phyloP scores from a whole-genome alignment of 495 filamentous ascomycete species.

The Rusavskia elegans region DNA sequence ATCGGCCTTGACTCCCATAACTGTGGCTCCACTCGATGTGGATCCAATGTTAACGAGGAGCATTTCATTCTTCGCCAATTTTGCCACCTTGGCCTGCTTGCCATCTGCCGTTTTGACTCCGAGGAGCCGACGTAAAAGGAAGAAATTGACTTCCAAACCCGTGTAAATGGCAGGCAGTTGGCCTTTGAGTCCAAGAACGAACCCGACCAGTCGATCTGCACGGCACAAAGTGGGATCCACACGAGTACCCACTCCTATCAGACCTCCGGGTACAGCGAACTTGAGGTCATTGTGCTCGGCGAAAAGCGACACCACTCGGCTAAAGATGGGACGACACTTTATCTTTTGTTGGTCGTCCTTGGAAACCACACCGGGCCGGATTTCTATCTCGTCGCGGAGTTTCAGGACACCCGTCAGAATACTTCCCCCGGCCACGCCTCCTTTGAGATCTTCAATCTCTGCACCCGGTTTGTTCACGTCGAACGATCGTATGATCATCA shows the following conservation, averaged over 20 bases:
- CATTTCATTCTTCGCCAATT: slow-evolving; percentile 93
- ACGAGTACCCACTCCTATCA: slow-evolving; percentile 92
- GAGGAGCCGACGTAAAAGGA: slow-evolving; percentile 79
- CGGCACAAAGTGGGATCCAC: slow-evolving; percentile 95
- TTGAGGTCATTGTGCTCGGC: slow-evolving; percentile 96
- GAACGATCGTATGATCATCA: slow-evolving; percentile 98
- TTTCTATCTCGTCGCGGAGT: slow-evolving; percentile 94
- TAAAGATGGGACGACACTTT: slow-evolving; percentile 93
- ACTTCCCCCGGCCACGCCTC: slow-evolving; percentile 92
- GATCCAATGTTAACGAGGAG: slow-evolving; percentile 99
- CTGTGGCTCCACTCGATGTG: slow-evolving; percentile 84
- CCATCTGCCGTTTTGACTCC: slow-evolving; percentile 97
- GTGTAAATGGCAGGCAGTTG: slow-evolving; percentile 86
- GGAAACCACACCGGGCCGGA: slow-evolving; percentile 86
- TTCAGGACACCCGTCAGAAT: slow-evolving; percentile 93
- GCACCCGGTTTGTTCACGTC: slow-evolving; percentile 99
- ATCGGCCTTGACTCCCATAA: slow-evolving; percentile 91
- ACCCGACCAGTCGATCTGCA: slow-evolving; percentile 96
- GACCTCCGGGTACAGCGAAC: slow-evolving; percentile 89
- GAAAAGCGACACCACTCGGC: slow-evolving; percentile 82
- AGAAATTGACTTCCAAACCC: slow-evolving; percentile 98
- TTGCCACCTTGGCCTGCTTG: slow-evolving; percentile 97
- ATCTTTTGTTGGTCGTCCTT: slow-evolving; percentile 88
- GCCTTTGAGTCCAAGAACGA: slow-evolving; percentile 90
- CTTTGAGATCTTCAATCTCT: slow-evolving; percentile 98